phyloP scores from a whole-genome alignment of 1,284 basidiomycete genomes.

The Rhodotorula glutinis region DNA sequence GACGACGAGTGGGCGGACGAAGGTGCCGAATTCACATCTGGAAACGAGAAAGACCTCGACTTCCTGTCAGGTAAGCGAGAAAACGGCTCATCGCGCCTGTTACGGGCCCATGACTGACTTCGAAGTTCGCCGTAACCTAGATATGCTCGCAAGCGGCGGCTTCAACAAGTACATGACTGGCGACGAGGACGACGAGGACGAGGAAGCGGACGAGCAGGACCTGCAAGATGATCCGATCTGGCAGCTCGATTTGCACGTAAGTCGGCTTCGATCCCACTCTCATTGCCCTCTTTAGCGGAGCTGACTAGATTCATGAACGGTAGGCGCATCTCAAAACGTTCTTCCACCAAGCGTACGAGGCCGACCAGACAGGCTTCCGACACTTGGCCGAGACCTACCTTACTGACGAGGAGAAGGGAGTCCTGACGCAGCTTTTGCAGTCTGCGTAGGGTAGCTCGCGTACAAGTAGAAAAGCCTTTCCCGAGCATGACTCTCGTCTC shows the following conservation, averaged over 20 bases:
- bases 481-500: too few species aligned
- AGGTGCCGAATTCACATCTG: constrained; percentile 54
- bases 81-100: background rate
- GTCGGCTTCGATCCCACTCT: constrained; percentile 41
- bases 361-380: constrained; percentile 55
- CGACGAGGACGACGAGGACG: constrained; percentile 65
- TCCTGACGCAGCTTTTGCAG: constrained; percentile 17
- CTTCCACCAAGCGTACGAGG: constrained; percentile 64
- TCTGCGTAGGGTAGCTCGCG: background rate
- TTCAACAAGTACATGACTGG: constrained; percentile 60
- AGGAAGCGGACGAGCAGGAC: constrained; percentile 67
- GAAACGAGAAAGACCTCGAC: constrained; percentile 35
- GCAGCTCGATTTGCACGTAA: constrained; percentile 79
- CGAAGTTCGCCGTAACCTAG: constrained; percentile 43
- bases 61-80: constrained; percentile 28
- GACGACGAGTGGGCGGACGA: constrained; percentile 88
- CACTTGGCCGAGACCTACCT: constrained; percentile 30
- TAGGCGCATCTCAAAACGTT: constrained; percentile 67
- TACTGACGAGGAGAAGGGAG: constrained; percentile 28
- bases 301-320: constrained; percentile 6
- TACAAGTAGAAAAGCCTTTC: background rate
- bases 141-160: constrained; percentile 57
- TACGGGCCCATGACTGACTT: background rate
- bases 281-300: constrained; percentile 7
- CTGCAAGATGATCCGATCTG: constrained; percentile 80